Evolutionary conservation across 73 alveolate genomes (phyloP).

Genomic region (Effrenium voratum): DNA sequence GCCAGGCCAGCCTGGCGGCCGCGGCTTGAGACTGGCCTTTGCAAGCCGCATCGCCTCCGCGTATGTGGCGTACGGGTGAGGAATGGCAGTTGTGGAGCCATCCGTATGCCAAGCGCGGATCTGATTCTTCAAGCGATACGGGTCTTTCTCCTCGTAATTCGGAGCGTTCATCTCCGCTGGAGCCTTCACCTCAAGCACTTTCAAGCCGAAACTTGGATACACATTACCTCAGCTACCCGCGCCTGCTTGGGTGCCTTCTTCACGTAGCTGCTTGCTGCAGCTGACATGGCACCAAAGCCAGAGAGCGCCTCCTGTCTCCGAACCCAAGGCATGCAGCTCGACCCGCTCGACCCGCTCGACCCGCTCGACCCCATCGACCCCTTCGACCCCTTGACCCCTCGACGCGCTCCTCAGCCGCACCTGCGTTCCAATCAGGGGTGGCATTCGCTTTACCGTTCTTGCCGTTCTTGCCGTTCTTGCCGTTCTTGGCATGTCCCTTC

Average conservation of each 20-base stretch:
- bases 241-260: slow-evolving; percentile 93
- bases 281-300: slow-evolving; percentile 93
- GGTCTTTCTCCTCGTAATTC: slow-evolving; percentile 56
- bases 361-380: too few relatives aligned
- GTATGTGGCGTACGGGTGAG: slow-evolving; percentile 48
- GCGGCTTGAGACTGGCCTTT: neutral
- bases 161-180: slow-evolving; percentile 82
- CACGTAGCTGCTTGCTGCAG: slow-evolving; percentile 91
- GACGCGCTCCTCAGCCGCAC: too few relatives aligned
- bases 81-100: slow-evolving; percentile 51
- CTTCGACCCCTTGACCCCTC: too few relatives aligned
- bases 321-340: too few relatives aligned
- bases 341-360: too few relatives aligned
- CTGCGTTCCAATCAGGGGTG: too few relatives aligned
- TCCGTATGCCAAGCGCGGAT: slow-evolving; percentile 91
- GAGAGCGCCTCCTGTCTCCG: slow-evolving; percentile 79
- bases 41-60: slow-evolving; percentile 11
- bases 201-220: neutral
- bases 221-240: neutral
- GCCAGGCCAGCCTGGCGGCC: slow-evolving; percentile 45
- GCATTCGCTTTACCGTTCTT: too few relatives aligned
- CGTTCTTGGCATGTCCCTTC: too few relatives aligned
- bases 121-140: slow-evolving; percentile 66
- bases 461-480: too few relatives aligned
- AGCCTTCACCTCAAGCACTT: slow-evolving; percentile 88